phyloP scores from a whole-genome alignment of 2,329 filamentous ascomycete species.

The Clarireedia homoeocarpa region DNA sequence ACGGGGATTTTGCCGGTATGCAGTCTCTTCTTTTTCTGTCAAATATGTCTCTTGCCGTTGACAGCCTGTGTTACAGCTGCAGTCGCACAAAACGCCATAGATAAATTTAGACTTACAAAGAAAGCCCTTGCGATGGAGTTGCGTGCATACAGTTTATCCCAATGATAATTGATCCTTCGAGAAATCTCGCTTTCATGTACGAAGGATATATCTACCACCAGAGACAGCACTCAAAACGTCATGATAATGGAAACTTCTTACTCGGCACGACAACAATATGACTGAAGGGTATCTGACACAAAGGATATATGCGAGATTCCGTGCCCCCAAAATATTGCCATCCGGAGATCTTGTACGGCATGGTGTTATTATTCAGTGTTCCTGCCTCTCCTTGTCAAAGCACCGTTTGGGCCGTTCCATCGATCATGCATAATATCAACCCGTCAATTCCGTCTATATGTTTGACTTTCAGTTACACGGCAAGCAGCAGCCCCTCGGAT shows the following conservation, averaged over 20 bases:
- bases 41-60: neutral
- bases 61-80: too few species aligned
- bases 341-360: slow-evolving; percentile 1
- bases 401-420: neutral
- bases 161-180: neutral
- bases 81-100: too few species aligned
- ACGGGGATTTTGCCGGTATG: neutral
- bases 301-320: slow-evolving; percentile 4
- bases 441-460: neutral
- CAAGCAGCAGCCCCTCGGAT: neutral
- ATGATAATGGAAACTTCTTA: neutral
- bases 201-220: neutral
- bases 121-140: too few species aligned
- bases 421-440: neutral
- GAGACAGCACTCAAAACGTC: neutral
- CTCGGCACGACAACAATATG: neutral
- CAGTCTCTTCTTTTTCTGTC: neutral
- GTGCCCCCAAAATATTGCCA: neutral
- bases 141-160: too few species aligned
- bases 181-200: too few species aligned
- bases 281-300: slow-evolving; percentile 4
- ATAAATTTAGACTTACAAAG: too few species aligned
- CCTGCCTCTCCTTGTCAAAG: slow-evolving; percentile 3
- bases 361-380: neutral
- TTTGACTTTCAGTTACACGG: neutral